phyloP scores from a whole-genome alignment of 2,329 filamentous ascomycete species.

The Lecanicillium sp. region DNA sequence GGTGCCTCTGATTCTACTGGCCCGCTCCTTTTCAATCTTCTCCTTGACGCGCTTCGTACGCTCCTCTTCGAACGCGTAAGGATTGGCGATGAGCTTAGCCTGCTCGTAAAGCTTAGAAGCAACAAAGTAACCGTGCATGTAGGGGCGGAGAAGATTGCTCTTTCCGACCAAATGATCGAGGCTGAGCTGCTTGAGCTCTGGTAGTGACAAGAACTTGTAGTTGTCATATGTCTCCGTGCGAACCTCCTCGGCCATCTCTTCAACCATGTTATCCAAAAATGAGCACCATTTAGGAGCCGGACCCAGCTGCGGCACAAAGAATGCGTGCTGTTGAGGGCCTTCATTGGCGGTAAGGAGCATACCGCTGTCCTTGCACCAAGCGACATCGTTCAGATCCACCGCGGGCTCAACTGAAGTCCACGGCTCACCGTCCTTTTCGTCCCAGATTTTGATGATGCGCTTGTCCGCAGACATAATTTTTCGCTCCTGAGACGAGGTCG shows the following conservation, averaged over 20 bases:
- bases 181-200: slow-evolving; percentile 79
- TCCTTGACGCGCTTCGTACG: slow-evolving; percentile 85
- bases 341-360: slow-evolving; percentile 98
- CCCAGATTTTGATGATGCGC: slow-evolving; percentile 96
- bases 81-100: slow-evolving; percentile 85
- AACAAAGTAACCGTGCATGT: slow-evolving; percentile 99
- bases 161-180: slow-evolving; percentile 85
- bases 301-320: slow-evolving; percentile 90
- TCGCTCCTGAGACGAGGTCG: slow-evolving; percentile 67
- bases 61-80: slow-evolving; percentile 90
- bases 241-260: slow-evolving; percentile 90
- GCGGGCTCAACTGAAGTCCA: slow-evolving; percentile 96
- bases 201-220: slow-evolving; percentile 92
- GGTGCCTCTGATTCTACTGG: slow-evolving; percentile 84
- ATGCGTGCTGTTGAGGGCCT: slow-evolving; percentile 88
- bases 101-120: slow-evolving; percentile 94
- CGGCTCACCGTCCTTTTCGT: slow-evolving; percentile 70
- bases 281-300: slow-evolving; percentile 93
- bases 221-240: slow-evolving; percentile 90
- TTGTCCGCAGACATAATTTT: slow-evolving; percentile 93
- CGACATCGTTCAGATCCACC: slow-evolving; percentile 91
- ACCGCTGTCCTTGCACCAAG: slow-evolving; percentile 84
- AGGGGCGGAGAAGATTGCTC: slow-evolving; percentile 82
- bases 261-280: slow-evolving; percentile 94
- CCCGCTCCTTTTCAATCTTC: slow-evolving; percentile 95